These are phyloP conservation scores for Neofusicoccum ribis DNA, from an alignment of 2,329 filamentous ascomycete genomes.

Conservation along the genomic window DNA sequence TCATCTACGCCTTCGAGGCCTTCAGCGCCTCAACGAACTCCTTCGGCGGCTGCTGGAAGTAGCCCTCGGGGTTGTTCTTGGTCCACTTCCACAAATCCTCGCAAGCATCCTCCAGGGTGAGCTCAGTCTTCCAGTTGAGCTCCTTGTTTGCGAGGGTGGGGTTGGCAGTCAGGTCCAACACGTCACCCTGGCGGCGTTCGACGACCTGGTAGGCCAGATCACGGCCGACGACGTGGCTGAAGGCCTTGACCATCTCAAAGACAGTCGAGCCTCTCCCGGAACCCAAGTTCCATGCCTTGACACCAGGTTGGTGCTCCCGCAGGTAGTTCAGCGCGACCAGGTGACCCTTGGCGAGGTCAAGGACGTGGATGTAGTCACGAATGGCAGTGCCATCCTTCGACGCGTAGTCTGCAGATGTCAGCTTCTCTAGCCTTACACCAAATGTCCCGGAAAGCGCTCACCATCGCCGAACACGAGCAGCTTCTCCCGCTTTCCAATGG, in stretches of 20 bases:
- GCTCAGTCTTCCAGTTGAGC: conserved; percentile 87
- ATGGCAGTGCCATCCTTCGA: conserved; percentile 92
- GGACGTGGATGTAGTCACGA: conserved; percentile 96
- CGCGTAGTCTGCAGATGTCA: conserved; percentile 67
- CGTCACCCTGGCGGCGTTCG: conserved; percentile 80
- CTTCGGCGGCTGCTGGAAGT: conserved; percentile 85
- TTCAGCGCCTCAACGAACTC: conserved; percentile 65
- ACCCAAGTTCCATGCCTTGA: conserved; percentile 95
- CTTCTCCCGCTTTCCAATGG: conserved; percentile 92
- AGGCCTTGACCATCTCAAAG: conserved; percentile 95
- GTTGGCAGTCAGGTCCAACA: conserved; percentile 92
- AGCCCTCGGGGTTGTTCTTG: conserved; percentile 92
- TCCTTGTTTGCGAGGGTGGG: conserved; percentile 83
- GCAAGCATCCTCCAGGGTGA: conserved; percentile 89
- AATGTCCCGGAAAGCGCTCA: conserved; percentile 44
- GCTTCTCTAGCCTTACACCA: background rate
- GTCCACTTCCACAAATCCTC: conserved; percentile 97
- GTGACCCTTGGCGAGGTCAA: conserved; percentile 85
- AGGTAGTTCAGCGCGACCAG: conserved; percentile 89
- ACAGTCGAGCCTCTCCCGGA: conserved; percentile 94
- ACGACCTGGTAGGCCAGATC: conserved; percentile 86
- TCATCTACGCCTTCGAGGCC: conserved; percentile 9
- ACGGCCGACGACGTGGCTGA: conserved; percentile 81
- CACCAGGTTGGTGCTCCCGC: conserved; percentile 78
- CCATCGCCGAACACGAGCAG: conserved; percentile 91